Evolutionary conservation across 345 rosid species (phyloP).

Genomic region (Hypericum androsaemum): DNA sequence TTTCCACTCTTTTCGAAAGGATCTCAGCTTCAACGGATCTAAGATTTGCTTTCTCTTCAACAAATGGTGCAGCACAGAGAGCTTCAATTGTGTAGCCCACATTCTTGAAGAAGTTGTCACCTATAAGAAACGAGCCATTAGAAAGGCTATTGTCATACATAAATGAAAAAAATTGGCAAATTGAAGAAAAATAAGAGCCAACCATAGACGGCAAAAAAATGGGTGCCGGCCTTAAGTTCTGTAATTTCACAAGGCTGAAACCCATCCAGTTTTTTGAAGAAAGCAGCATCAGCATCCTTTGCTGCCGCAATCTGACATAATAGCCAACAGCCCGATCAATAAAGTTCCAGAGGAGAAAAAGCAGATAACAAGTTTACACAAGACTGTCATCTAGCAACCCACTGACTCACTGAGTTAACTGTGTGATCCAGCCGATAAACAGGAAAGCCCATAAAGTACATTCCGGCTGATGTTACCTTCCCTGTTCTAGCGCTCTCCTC

Average conservation of each 20-base stretch:
- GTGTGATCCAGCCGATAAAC: constrained; percentile 84
- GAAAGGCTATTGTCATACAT: constrained; percentile 1
- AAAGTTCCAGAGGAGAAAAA: constrained; percentile 15
- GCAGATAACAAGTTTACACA: constrained; percentile 1
- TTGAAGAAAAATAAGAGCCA: constrained; percentile 21
- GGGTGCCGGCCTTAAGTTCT: constrained; percentile 81
- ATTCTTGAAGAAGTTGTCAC: constrained; percentile 91
- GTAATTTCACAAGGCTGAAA: constrained; percentile 94
- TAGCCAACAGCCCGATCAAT: constrained; percentile 6
- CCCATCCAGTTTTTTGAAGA: constrained; percentile 86
- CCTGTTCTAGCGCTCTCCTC: constrained; percentile 86
- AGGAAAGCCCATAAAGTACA: constrained; percentile 95
- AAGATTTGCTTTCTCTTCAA: constrained; percentile 67
- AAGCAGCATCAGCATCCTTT: constrained; percentile 87
- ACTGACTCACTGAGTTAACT: constrained; percentile 52
- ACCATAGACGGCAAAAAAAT: constrained; percentile 95
- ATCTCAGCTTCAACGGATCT: constrained; percentile 85
- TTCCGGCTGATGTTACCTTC: constrained; percentile 83
- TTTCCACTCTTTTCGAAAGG: constrained; percentile 70
- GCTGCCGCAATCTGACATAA: constrained; percentile 53
- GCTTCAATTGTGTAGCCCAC: constrained; percentile 87
- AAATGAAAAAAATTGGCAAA: constrained; percentile 9
- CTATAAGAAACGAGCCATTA: constrained; percentile 30
- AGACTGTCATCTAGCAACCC: not conserved
- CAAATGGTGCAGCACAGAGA: constrained; percentile 65